Evolutionary conservation across 2,329 filamentous ascomycete genomes (phyloP), one percentile per base, ranked within the genome.

Genomic region (Cryoendolithus antarcticus): DNA sequence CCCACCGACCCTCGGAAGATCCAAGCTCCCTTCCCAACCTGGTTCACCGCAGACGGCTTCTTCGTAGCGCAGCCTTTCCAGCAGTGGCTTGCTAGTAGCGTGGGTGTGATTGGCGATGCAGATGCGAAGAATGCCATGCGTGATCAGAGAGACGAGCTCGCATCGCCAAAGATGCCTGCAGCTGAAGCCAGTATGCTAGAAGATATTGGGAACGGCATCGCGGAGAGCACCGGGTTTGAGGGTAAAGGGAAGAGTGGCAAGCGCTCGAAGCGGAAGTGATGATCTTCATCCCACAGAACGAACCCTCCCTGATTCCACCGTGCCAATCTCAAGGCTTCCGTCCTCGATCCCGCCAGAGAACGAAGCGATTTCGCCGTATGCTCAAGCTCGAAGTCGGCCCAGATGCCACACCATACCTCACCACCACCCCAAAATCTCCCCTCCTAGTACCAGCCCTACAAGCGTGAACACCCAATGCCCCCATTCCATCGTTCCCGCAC

Each of bases 61-160:
- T 86, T 91, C 57, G 72, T 86, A 34, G 72, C 75, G 6, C 67
- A 74, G 48, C 83, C 84, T 4, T 88, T 91, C 62, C 84, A 91
- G 69, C 73, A 78, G 56, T 76, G 84, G 64, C 66, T 91, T 35
- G 82, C 82, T 8, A 71, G 71, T n/a, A 70, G 72, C 31, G 69
- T 89, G 3, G 73, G 77, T 1, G 56, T 72, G 27, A 71, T 89
- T 45, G 82, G 78, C 37, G 69, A 69, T 49, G 70, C 70, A 27
- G 83, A 89, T 51, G 72, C 77, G 24, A 63, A 63, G 42, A 69
- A 67, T 35, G 65, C 67, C 3, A 55, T 62, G 4, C 62, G 64
- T 42, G 64, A 66, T 12, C 47, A 55, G 41, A 44, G 48, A 27
- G 52, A 54, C 27, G 46, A 48, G 9, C 38, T 52, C 19, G 47